Base-by-base conservation (phyloP, 768 basidiomycete genomes). In the Crucibulum laeve region DNA sequence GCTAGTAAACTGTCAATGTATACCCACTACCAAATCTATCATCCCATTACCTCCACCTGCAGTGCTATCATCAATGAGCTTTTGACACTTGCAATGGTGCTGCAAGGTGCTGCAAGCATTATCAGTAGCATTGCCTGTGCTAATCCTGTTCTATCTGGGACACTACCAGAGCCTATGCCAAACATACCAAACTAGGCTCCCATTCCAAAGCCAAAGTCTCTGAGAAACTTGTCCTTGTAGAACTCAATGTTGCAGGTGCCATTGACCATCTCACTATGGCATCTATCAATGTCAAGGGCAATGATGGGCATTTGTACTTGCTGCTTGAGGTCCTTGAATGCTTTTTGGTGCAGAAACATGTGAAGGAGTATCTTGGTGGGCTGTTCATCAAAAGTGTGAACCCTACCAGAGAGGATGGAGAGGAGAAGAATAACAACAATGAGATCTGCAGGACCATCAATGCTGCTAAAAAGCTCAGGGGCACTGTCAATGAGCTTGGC, bases 391-490 rank as follows among this genome's bases (percentile, higher is more conserved):
- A 57, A 4, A 54, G 56, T 13, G 70, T 72, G 44, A 53, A 54
- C 6, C 45, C 40, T 6, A 37, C 18, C 6, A 25, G 33, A 10
- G 46, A 60, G 38, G 58, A 60, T 23, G 59, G 67, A 17, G 63
- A 64, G 55, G 39, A 55, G 59, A 61, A 61, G 38, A 65, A 66
- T 52, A 57, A 53, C 38, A 67, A 62, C 18, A 44, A 48, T n/a
- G 72, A 72, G 49, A 69, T 73, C 58, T 58, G 62, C 41, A 64
- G 60, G 24, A 80, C 80, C 0, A 58, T 87, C 28, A 74, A 76
- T 5, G 77, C 78, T 19, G 82, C 83, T 15, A 70, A 69, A 36
- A 77, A 80, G 42, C 72, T 90, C 4, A 83, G 85, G 2, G 86
- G 84, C 1, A 54, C 59, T 8, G 71, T 79, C 0, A 72, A 71